A percentile compares a stretch with the other conserved stretches of the same genome.
These are phyloP conservation scores for Trichomonascaceae sp. DNA, from an alignment of 1,139 yeast species.

Conservation along the genomic window DNA sequence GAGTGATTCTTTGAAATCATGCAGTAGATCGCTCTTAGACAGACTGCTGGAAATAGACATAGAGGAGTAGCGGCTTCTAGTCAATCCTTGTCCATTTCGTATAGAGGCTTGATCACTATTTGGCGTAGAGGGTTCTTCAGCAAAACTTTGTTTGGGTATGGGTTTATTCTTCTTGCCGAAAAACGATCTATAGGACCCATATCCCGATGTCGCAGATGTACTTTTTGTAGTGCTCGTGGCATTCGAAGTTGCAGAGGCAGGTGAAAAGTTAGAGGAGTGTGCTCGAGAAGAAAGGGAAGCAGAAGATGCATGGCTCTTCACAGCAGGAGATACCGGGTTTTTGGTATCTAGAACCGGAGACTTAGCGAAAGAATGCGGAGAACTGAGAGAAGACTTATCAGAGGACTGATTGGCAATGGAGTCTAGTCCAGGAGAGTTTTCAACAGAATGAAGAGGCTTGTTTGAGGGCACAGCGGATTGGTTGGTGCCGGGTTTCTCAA, in stretches of 20 bases:
- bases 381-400: neutral
- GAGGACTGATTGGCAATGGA: neutral
- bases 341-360: neutral
- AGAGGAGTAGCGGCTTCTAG: neutral
- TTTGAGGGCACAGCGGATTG: neutral
- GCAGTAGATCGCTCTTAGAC: constrained; percentile 11
- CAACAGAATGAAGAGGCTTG: neutral
- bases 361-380: neutral
- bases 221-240: neutral
- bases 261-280: neutral
- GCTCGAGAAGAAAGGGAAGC: neutral
- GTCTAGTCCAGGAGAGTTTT: neutral
- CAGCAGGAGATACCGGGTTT: too few relatives aligned
- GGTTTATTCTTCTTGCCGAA: neutral
- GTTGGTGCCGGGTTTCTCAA: too few relatives aligned
- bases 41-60: constrained; percentile 9
- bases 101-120: neutral
- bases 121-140: neutral
- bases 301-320: neutral
- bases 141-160: neutral
- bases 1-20: constrained; percentile 6
- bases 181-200: neutral
- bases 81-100: neutral
- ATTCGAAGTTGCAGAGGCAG: neutral
- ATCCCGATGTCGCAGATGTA: neutral